Evolutionary conservation across 2,329 filamentous ascomycete genomes (phyloP).

Genomic region (Beauveria sp.): DNA sequence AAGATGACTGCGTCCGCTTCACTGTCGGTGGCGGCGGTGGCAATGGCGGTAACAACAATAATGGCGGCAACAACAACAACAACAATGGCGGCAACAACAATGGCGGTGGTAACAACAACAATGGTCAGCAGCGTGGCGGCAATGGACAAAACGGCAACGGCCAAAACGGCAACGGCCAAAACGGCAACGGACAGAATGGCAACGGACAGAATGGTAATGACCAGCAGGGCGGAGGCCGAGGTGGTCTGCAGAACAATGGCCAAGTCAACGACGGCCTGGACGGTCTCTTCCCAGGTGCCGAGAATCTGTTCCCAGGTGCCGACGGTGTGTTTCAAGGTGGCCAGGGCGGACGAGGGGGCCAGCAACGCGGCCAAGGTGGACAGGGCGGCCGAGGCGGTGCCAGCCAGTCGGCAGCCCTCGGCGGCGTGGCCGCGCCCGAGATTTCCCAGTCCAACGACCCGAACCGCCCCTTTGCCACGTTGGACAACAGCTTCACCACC

Average conservation of each 20-base stretch:
- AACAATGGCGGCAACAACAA: slow-evolving; percentile 8
- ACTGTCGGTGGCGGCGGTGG: slow-evolving; percentile 33
- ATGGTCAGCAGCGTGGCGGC: neutral
- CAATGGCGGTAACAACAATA: slow-evolving; percentile 18
- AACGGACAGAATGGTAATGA: neutral
- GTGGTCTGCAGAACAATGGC: slow-evolving; percentile 12
- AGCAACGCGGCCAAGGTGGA: slow-evolving; percentile 2
- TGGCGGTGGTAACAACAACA: too few species aligned
- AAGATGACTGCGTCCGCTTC: slow-evolving; percentile 58
- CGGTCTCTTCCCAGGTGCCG: too few species aligned
- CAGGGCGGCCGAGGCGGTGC: slow-evolving; percentile 20
- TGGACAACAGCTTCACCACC: slow-evolving; percentile 51
- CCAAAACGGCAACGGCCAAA: neutral
- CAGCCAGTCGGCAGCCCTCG: slow-evolving; percentile 31
- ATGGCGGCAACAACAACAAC: slow-evolving; percentile 14
- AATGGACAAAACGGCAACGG: slow-evolving; percentile 13
- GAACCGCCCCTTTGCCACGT: slow-evolving; percentile 47
- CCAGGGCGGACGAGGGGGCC: neutral
- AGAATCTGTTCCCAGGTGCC: too few species aligned
- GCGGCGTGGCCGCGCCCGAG: slow-evolving; percentile 43
- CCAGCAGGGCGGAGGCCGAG: neutral
- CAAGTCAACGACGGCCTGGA: neutral
- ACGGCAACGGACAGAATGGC: neutral
- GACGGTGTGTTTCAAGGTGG: too few species aligned
- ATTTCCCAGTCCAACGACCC: slow-evolving; percentile 40